A percentile compares a stretch with the other conserved stretches of the same genome.
Evolutionary conservation across 306 rosid genomes (phyloP).

Genomic region (Vigna reflexopilosa): DNA sequence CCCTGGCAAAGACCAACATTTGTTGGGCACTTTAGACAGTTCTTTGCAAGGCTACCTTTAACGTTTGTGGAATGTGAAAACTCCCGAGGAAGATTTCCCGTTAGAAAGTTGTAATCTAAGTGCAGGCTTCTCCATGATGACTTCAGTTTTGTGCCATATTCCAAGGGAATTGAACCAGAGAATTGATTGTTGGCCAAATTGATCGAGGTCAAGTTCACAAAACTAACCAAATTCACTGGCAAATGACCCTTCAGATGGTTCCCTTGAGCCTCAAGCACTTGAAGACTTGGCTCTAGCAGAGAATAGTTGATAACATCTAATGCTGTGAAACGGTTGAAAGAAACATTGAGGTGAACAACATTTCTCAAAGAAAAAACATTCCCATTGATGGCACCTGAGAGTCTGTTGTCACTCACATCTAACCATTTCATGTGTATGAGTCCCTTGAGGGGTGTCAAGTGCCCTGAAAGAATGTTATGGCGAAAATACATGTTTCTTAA

Average conservation of each 20-base stretch:
- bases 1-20: constrained; percentile 36
- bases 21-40: constrained; percentile 58
- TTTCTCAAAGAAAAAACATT: constrained; percentile 39
- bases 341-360: constrained; percentile 48
- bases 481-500: constrained; percentile 43
- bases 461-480: constrained; percentile 47
- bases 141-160: constrained; percentile 44
- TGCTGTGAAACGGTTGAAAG: constrained; percentile 49
- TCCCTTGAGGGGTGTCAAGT: constrained; percentile 39
- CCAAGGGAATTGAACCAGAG: constrained; percentile 48
- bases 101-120: constrained; percentile 54
- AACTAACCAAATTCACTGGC: constrained; percentile 53
- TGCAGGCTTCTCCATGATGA: constrained; percentile 46
- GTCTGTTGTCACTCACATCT: constrained; percentile 48
- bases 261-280: constrained; percentile 48
- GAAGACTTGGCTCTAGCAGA: constrained; percentile 35
- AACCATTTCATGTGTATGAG: constrained; percentile 40
- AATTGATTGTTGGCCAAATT: constrained; percentile 54
- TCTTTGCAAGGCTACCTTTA: constrained; percentile 53
- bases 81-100: constrained; percentile 50
- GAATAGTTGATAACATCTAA: constrained; percentile 36
- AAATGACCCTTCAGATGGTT: constrained; percentile 54
- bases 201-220: constrained; percentile 43
- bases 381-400: constrained; percentile 42
- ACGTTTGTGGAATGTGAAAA: constrained; percentile 31